phyloP scores from a whole-genome alignment of 768 basidiomycete genomes.

The Melanogaster broomeanus region DNA sequence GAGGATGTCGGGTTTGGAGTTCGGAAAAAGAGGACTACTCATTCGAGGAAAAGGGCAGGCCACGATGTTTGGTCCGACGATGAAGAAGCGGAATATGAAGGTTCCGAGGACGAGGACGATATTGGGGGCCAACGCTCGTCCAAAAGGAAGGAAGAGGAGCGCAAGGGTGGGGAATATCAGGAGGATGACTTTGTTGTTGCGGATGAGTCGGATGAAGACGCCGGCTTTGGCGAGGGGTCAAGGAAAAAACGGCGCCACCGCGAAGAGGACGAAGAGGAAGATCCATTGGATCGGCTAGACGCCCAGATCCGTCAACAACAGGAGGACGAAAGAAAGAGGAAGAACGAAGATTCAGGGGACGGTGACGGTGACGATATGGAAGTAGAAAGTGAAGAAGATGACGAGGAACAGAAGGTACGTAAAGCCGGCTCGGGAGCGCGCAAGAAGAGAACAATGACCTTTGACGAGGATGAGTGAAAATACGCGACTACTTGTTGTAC shows the following conservation, averaged over 20 bases:
- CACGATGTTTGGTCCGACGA: constrained; percentile 69
- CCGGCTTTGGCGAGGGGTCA: constrained; percentile 35
- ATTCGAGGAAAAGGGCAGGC: constrained; percentile 40
- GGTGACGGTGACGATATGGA: constrained; percentile 59
- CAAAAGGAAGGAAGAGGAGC: constrained; percentile 49
- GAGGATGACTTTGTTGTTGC: constrained; percentile 86
- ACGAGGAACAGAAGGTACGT: constrained; percentile 69
- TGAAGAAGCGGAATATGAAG: constrained; percentile 58
- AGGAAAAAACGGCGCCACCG: constrained; percentile 40
- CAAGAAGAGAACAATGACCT: constrained; percentile 55
- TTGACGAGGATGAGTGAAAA: constrained; percentile 45
- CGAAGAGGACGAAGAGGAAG: constrained; percentile 53
- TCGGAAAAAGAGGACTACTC: constrained; percentile 48
- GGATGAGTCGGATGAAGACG: constrained; percentile 72
- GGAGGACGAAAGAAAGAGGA: constrained; percentile 53
- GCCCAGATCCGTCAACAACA: constrained; percentile 60
- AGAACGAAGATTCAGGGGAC: constrained; percentile 33
- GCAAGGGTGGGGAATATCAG: constrained; percentile 71
- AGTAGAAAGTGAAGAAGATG: constrained; percentile 71
- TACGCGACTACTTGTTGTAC: neutral
- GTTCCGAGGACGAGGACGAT: constrained; percentile 63
- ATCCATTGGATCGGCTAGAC: constrained; percentile 69
- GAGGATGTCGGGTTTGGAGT: constrained; percentile 52
- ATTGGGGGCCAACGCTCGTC: constrained; percentile 29
- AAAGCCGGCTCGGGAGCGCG: constrained; percentile 53